These are phyloP conservation scores for Penicillium corylophilum DNA, from an alignment of 2,329 filamentous ascomycete species.

Conservation along the genomic window DNA sequence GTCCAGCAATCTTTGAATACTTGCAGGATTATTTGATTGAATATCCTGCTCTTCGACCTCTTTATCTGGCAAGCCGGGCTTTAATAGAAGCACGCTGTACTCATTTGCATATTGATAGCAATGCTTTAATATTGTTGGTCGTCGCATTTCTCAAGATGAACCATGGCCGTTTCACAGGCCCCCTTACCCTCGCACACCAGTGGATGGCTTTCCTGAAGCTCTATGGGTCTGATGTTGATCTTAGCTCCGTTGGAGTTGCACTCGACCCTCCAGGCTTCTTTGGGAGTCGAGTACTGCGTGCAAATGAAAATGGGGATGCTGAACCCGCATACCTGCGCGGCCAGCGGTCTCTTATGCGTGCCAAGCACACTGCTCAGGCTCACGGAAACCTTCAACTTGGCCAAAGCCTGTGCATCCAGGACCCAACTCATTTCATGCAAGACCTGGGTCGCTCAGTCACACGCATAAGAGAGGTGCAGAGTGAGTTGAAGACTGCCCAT, in stretches of 20 bases:
- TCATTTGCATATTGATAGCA: slow-evolving; percentile 51
- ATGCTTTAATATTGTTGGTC: slow-evolving; percentile 58
- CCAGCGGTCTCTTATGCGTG: slow-evolving; percentile 40
- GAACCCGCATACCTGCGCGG: slow-evolving; percentile 34
- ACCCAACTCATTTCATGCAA: slow-evolving; percentile 58
- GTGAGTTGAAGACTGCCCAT: slow-evolving; percentile 39
- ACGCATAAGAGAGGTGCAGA: slow-evolving; percentile 52
- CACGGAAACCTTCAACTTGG: slow-evolving; percentile 27
- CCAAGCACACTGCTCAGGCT: slow-evolving; percentile 33
- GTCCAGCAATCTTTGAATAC: slow-evolving; percentile 40
- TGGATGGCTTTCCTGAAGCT: slow-evolving; percentile 53
- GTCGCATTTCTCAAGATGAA: slow-evolving; percentile 53
- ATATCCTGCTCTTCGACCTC: slow-evolving; percentile 48
- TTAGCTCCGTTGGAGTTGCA: slow-evolving; percentile 49
- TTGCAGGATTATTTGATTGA: slow-evolving; percentile 50
- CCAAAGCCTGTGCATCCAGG: slow-evolving; percentile 55
- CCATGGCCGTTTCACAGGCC: slow-evolving; percentile 31
- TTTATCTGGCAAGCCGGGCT: slow-evolving; percentile 53
- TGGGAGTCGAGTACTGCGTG: slow-evolving; percentile 17
- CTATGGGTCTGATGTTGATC: slow-evolving; percentile 48
- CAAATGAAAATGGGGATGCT: slow-evolving; percentile 2
- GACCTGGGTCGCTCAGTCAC: slow-evolving; percentile 54
- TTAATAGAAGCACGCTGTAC: slow-evolving; percentile 53
- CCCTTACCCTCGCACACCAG: slow-evolving; percentile 40
- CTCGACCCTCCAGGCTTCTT: slow-evolving; percentile 50